Evolutionary conservation across 2,329 filamentous ascomycete species (phyloP), one percentile per base, ranked within the genome.

Genomic region (Scedosporium aurantiacum): DNA sequence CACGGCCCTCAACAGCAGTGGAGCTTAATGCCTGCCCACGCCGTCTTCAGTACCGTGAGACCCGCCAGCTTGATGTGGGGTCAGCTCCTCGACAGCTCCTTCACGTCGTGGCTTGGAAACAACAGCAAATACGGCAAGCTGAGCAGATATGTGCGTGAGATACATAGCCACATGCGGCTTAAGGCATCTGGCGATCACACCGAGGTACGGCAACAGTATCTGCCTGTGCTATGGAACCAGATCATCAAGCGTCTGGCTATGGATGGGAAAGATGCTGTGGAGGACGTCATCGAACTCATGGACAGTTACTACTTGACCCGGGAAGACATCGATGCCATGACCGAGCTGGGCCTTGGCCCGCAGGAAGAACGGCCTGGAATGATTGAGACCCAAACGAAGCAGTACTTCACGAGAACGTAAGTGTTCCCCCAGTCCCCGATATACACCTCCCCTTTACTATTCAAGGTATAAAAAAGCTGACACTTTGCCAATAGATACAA

Each of bases 1-100:
- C 94, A 99, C 72, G 94, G 94, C 27, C 90, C 91, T 54, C 94
- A 99, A 71, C 94, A 99, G 71, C 94, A 99, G 64, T 99, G 94
- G 94, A 94, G 90, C 70, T 76, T 99, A 64, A 99, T 99, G 94
- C 94, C 94, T 14, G 89, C 90, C 1, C 94, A 99, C 73, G 94
- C 92, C 27, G 82, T 97, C 45, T 97, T 97, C 76, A 96, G 92
- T 70, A 95, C 96, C 61, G 93, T 99, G 25, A 82, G 90, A 27
- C 94, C 94, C 4, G 88, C 94, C 6, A 96, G 91, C 72, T 96
- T 89, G 70, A 80, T 94, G 10, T 84, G 90, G 58, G 94, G 94
- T 47, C 87, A 88, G 67, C 83, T 95, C 67, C 80, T 84, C 65
- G 83, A 83, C 3, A 88, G 90, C 41, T 80, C 80, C 50, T 99